Percentiles rank a stretch among this genome's conserved stretches.
Conservation (phyloP, 2,329 filamentous ascomycete genomes). For the Phialophora tarda region DNA sequence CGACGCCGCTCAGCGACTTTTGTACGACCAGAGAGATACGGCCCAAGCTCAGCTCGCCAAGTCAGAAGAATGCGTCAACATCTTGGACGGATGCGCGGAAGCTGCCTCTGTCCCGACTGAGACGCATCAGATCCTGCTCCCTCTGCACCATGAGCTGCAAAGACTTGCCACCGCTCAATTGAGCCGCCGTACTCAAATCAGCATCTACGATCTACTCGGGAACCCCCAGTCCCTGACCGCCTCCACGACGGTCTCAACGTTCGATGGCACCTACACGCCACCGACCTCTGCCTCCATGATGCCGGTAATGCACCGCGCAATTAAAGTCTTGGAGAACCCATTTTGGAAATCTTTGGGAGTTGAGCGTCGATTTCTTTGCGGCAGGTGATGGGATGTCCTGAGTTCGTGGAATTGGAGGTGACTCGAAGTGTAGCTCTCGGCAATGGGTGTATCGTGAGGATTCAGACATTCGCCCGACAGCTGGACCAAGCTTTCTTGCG, state of each 20-base stretch:
- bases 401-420: no score
- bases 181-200: not conserved
- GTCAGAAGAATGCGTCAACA: conserved; percentile 11
- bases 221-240: conserved; percentile 2
- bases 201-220: conserved; percentile 3
- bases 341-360: not conserved
- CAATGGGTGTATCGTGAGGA: no score
- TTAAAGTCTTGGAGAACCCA: conserved; percentile 8
- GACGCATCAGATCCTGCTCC: conserved; percentile 14
- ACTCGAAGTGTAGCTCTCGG: no score
- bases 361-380: not conserved
- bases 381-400: no score
- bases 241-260: no score
- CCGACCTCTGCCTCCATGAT: not conserved
- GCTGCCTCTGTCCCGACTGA: conserved; percentile 1
- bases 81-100: conserved; percentile 10
- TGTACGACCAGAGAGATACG: not conserved
- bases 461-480: no score
- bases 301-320: not conserved
- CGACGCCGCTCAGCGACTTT: conserved; percentile 11
- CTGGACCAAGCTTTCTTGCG: no score
- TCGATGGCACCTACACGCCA: no score
- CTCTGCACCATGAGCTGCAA: conserved; percentile 12
- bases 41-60: conserved; percentile 11
- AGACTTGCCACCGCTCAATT: not conserved